Evolutionary conservation across 2,329 filamentous ascomycete genomes (phyloP).

Genomic region (Phaeomoniella chlamydospora): DNA sequence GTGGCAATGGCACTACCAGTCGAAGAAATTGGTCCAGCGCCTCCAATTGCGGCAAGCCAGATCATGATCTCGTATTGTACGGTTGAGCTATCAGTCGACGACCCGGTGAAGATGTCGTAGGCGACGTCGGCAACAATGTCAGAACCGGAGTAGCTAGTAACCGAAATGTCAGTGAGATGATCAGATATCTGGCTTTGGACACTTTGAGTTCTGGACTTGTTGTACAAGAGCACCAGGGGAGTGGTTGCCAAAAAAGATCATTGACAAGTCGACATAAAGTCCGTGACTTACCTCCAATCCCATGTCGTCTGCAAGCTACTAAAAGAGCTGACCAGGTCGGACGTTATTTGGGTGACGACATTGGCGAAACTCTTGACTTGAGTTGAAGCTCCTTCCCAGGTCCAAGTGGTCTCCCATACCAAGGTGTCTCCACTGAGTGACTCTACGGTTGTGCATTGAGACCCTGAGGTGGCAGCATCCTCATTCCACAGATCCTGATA

Average conservation of each 20-base stretch:
- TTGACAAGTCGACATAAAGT: no score
- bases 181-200: no score
- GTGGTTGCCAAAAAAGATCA: no score
- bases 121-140: conserved; percentile 42
- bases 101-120: conserved; percentile 46
- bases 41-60: conserved; percentile 45
- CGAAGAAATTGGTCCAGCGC: conserved; percentile 44
- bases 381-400: conserved; percentile 24
- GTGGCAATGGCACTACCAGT: conserved; percentile 40
- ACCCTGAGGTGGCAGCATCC: conserved; percentile 18
- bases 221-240: no score
- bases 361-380: conserved; percentile 16
- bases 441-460: conserved; percentile 28
- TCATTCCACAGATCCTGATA: conserved; percentile 41
- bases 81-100: conserved; percentile 27
- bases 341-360: conserved; percentile 22
- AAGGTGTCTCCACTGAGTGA: conserved; percentile 19
- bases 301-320: conserved; percentile 28
- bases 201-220: no score
- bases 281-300: conserved; percentile 22
- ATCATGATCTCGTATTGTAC: conserved; percentile 53
- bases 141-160: conserved; percentile 29
- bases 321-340: conserved; percentile 19
- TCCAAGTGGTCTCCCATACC: conserved; percentile 29
- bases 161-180: no score